Evolutionary conservation across 345 rosid genomes (phyloP), one percentile per base, ranked within the genome.

Genomic region (Eucalyptus cloeziana): DNA sequence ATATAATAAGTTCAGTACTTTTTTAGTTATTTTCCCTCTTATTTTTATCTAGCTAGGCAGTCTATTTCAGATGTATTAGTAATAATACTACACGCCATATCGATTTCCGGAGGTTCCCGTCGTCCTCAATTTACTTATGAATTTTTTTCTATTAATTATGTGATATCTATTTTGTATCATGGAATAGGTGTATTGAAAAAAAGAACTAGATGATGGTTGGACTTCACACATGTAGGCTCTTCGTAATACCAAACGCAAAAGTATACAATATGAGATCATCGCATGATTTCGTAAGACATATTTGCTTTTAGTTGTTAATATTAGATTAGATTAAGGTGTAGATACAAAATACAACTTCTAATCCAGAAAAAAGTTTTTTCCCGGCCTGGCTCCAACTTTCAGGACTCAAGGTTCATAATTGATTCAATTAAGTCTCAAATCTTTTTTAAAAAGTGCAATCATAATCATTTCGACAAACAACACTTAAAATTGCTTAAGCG

Each of bases 351-450:
- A n/a, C 10, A 21, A n/a, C 10, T n/a, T 64, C 4, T n/a, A 16
- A 14, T n/a, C 21, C 3, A 64, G 8, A 64, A 64, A 30, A 64
- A 64, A 10, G 7, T 4, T 13, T 4, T 0, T 64, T 64, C 21
- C 76, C 15, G 5, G 3, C 37, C 37, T 7, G 3, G 37, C 37
- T n/a, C 4, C 76, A 64, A 64, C 71, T 64, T 14, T 14, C 10
- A 8, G 21, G 37, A 64, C 19, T 64, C 22, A 54, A 54, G 22
- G 11, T 21, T 21, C 0, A 54, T 54, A 54, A 21, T 54, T 54
- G 27, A 54, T 54, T 54, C 12, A 54, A 54, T 54, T 54, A 58
- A 60, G 7, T 60, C 7, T 2, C 0, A 0, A 11, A 25, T 25
- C 2, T 25, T 24, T 24, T 60, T 5, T 25, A 10, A 14, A n/a